These are phyloP conservation scores for Fusarium graminum DNA, from an alignment of 2,329 filamentous ascomycete species.

Conservation along the genomic window DNA sequence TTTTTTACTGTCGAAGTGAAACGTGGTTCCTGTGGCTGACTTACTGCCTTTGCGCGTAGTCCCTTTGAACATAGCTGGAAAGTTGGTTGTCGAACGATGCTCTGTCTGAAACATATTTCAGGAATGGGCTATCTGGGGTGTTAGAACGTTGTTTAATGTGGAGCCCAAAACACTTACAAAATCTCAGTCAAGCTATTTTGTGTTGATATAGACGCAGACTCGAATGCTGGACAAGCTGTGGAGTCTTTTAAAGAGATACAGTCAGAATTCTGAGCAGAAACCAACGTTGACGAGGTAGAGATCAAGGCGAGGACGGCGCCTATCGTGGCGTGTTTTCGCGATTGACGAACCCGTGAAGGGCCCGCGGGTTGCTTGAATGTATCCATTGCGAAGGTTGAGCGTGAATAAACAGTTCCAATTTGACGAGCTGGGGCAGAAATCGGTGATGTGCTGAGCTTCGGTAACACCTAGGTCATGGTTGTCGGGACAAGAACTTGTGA, in stretches of 20 bases:
- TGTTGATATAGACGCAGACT: slow-evolving; percentile 77
- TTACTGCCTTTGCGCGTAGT: slow-evolving; percentile 84
- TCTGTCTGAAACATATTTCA: slow-evolving; percentile 81
- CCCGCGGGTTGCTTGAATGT: slow-evolving; percentile 15
- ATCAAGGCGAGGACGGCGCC: slow-evolving; percentile 47
- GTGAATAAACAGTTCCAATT: slow-evolving; percentile 21
- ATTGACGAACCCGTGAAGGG: slow-evolving; percentile 22
- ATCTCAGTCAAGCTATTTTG: slow-evolving; percentile 67
- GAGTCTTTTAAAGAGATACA: slow-evolving; percentile 80
- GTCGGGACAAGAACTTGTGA: slow-evolving; percentile 29
- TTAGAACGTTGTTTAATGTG: slow-evolving; percentile 24
- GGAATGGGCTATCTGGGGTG: slow-evolving; percentile 76
- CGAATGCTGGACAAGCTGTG: slow-evolving; percentile 78
- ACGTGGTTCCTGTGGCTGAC: slow-evolving; percentile 47
- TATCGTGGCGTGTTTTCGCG: slow-evolving; percentile 39
- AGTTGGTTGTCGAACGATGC: slow-evolving; percentile 83
- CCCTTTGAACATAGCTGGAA: slow-evolving; percentile 76
- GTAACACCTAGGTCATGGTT: slow-evolving; percentile 41
- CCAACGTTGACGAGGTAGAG: slow-evolving; percentile 48
- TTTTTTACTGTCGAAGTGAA: not conserved
- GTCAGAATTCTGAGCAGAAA: slow-evolving; percentile 54
- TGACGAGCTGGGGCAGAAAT: slow-evolving; percentile 27
- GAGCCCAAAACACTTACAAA: slow-evolving; percentile 67
- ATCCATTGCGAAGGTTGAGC: slow-evolving; percentile 24
- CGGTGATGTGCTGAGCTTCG: slow-evolving; percentile 26